Evolutionary conservation across 1,284 basidiomycete genomes (phyloP).

Genomic region (Rhodotorula sp.): DNA sequence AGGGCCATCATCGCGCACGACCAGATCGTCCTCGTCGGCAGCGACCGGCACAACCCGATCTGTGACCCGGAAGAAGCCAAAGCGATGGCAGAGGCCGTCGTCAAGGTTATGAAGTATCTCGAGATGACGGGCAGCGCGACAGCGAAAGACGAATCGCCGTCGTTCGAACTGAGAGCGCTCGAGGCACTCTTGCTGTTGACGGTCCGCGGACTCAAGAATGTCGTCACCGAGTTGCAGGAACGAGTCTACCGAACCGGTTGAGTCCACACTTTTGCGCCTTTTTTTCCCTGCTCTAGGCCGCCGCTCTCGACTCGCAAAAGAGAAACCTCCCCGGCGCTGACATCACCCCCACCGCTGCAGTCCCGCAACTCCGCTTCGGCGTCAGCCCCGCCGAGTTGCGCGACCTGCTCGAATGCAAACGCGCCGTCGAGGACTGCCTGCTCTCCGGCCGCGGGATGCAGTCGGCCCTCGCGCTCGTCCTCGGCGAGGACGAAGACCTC

Average conservation of each 20-base stretch:
- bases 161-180: constrained; percentile 34
- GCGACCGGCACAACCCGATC: constrained; percentile 33
- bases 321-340: too few species aligned
- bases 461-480: constrained; percentile 18
- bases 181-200: constrained; percentile 36
- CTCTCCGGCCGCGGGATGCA: constrained; percentile 30
- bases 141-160: constrained; percentile 5
- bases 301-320: too few species aligned
- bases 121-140: constrained; percentile 19
- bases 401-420: constrained; percentile 35
- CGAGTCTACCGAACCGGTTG: constrained; percentile 20
- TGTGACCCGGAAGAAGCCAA: constrained; percentile 19
- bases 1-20: constrained; percentile 32
- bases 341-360: not conserved
- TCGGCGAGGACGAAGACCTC: constrained; percentile 37
- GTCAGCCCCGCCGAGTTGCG: constrained; percentile 30
- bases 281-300: too few species aligned
- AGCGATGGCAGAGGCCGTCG: constrained; percentile 17
- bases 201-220: constrained; percentile 25
- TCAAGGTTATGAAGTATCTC: constrained; percentile 27
- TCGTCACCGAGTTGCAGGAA: constrained; percentile 26
- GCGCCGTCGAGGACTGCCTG: constrained; percentile 32
- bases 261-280: not conserved
- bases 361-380: constrained; percentile 27
- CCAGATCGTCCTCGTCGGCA: constrained; percentile 25